These are phyloP conservation scores for Phycomyces blakesleeanus DNA, from an alignment of 192 early-diverging fungal genomes.

Conservation along the genomic window DNA sequence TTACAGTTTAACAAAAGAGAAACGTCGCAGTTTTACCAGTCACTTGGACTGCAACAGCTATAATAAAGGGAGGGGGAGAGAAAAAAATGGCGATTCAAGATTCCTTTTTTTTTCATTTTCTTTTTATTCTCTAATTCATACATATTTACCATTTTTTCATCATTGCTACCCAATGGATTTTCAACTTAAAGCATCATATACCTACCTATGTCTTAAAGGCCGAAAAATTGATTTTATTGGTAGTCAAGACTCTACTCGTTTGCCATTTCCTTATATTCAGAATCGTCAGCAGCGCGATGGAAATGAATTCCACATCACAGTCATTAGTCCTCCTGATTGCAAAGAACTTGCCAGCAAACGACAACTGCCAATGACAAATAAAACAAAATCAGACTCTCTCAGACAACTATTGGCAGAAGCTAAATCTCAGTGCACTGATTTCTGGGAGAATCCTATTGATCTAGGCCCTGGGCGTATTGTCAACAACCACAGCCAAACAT, in stretches of 20 bases:
- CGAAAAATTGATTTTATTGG: neutral
- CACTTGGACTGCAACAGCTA: too few species aligned
- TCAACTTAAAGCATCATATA: too few species aligned
- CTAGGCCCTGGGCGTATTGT: conserved; percentile 8
- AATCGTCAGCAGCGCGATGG: neutral
- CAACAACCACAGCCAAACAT: neutral
- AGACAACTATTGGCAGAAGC: neutral
- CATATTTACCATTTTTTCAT: too few species aligned
- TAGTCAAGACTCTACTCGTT: neutral
- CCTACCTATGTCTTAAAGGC: neutral
- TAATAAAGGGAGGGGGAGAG: too few species aligned
- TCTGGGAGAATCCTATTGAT: conserved; percentile 6
- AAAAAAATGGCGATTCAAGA: too few species aligned
- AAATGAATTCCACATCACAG: neutral
- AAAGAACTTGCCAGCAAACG: neutral
- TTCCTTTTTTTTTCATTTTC: too few species aligned
- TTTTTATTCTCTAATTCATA: too few species aligned
- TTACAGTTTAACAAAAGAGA: too few species aligned
- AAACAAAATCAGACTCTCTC: neutral
- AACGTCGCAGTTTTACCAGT: too few species aligned
- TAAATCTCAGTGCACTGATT: neutral
- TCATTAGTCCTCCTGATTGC: neutral
- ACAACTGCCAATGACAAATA: neutral
- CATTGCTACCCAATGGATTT: too few species aligned
- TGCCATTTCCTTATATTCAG: neutral